Conservation (phyloP, 1,139 yeast genomes). For the Yamadazyma kanchanaburiensis region DNA sequence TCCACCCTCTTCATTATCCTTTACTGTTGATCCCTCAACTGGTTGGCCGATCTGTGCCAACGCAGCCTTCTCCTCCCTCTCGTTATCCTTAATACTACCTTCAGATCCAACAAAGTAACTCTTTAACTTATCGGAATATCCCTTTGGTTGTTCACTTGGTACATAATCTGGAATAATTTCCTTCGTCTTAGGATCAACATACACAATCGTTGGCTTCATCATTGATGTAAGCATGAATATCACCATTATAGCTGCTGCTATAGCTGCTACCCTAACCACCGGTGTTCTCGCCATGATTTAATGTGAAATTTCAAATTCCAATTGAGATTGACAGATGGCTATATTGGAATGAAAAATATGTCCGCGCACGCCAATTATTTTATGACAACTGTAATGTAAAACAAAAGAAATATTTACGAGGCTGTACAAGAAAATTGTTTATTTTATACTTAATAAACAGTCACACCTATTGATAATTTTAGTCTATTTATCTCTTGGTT, state of each 20-base stretch:
- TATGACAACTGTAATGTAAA: too few relatives aligned
- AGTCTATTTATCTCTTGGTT: too few relatives aligned
- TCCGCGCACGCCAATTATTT: too few relatives aligned
- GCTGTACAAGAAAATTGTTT: too few relatives aligned
- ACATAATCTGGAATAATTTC: slow-evolving; percentile 14
- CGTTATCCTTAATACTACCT: slow-evolving; percentile 16
- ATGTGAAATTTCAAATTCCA: too few relatives aligned
- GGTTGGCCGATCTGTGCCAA: slow-evolving; percentile 8
- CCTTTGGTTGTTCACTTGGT: slow-evolving; percentile 2
- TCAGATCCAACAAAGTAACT: slow-evolving; percentile 1
- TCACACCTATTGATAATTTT: too few relatives aligned
- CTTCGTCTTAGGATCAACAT: slow-evolving; percentile 23
- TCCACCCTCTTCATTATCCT: neutral
- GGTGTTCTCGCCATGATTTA: slow-evolving; percentile 23
- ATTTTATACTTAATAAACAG: too few relatives aligned
- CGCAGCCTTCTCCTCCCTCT: slow-evolving; percentile 14
- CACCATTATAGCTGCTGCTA: slow-evolving; percentile 16
- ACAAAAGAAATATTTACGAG: too few relatives aligned
- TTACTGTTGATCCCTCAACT: neutral
- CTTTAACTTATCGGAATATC: neutral
- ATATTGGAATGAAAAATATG: too few relatives aligned
- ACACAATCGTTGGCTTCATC: slow-evolving; percentile 18
- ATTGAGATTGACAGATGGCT: too few relatives aligned
- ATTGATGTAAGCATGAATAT: slow-evolving; percentile 16
- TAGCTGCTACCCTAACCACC: slow-evolving; percentile 15